A percentile compares a stretch with the other conserved stretches of the same genome.
Conservation (phyloP, 2,329 filamentous ascomycete species). For the Fusarium sp. region DNA sequence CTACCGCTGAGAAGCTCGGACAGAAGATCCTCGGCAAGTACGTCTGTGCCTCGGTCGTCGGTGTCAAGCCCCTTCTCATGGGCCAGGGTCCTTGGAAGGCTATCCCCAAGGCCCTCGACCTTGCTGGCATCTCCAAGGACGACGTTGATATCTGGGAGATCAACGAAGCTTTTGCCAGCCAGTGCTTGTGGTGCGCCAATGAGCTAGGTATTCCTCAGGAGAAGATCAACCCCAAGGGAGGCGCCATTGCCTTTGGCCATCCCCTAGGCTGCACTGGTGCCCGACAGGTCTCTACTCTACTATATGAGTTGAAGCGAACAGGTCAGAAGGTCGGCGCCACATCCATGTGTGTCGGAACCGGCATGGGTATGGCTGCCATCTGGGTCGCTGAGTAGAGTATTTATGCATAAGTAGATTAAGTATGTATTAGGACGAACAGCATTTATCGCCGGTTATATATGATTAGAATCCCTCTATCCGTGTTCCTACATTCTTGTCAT, state of each 20-base stretch:
- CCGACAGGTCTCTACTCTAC: slow-evolving; percentile 88
- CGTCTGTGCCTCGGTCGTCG: slow-evolving; percentile 83
- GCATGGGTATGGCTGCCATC: slow-evolving; percentile 97
- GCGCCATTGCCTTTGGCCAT: slow-evolving; percentile 95
- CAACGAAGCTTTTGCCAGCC: slow-evolving; percentile 97
- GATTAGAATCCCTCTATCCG: slow-evolving; percentile 62
- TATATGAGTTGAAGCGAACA: slow-evolving; percentile 88
- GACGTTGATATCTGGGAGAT: slow-evolving; percentile 99
- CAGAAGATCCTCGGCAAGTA: slow-evolving; percentile 94
- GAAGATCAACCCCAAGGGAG: slow-evolving; percentile 98
- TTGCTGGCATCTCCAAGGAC: slow-evolving; percentile 84
- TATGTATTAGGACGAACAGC: slow-evolving; percentile 26
- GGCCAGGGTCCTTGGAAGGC: slow-evolving; percentile 95
- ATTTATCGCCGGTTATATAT: slow-evolving; percentile 6
- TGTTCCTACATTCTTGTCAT: slow-evolving; percentile 63
- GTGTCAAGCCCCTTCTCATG: slow-evolving; percentile 94
- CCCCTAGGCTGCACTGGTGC: slow-evolving; percentile 94
- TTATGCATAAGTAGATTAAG: slow-evolving; percentile 42
- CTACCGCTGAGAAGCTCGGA: slow-evolving; percentile 85
- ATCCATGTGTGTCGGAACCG: slow-evolving; percentile 96
- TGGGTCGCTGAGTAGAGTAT: slow-evolving; percentile 87
- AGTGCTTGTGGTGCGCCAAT: slow-evolving; percentile 93
- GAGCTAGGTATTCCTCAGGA: slow-evolving; percentile 82
- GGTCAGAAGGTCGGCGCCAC: slow-evolving; percentile 88
- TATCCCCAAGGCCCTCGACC: slow-evolving; percentile 89